Percentiles rank a stretch among this genome's conserved stretches.
Evolutionary conservation across 23 red algal genomes (phyloP).

Genomic region (Gracilariopsis chorda): DNA sequence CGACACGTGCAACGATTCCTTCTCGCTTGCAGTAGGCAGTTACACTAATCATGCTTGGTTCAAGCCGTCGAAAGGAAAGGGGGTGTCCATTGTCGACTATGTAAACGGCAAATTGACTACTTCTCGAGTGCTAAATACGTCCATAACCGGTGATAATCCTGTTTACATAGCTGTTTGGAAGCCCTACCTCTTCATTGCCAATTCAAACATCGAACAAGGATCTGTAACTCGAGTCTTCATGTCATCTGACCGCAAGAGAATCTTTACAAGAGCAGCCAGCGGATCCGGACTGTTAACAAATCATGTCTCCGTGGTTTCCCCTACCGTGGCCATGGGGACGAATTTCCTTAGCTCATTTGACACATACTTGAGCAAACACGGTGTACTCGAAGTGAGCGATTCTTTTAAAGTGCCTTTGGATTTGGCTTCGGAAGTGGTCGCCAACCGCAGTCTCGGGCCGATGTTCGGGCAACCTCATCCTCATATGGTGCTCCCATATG

Average conservation of each 20-base stretch:
- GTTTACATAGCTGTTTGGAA: constrained; percentile 19
- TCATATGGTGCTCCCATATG: constrained; percentile 50
- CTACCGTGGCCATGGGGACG: neutral
- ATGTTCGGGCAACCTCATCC: constrained; percentile 29
- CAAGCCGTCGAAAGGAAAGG: neutral
- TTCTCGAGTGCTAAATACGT: constrained; percentile 1
- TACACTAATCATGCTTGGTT: constrained; percentile 16
- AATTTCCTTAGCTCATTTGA: constrained; percentile 20
- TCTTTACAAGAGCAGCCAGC: neutral
- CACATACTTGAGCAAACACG: constrained; percentile 18
- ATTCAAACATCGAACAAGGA: neutral
- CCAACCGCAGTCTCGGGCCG: neutral
- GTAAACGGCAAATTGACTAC: neutral
- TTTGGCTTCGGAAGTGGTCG: constrained; percentile 10
- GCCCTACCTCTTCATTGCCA: constrained; percentile 14
- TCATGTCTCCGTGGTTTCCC: constrained; percentile 11
- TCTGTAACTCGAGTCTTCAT: constrained; percentile 2
- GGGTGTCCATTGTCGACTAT: constrained; percentile 1
- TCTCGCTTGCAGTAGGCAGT: constrained; percentile 1
- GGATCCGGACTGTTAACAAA: neutral
- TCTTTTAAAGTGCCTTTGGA: constrained; percentile 16
- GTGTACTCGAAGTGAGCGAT: neutral
- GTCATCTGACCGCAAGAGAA: neutral
- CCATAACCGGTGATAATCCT: constrained; percentile 41
- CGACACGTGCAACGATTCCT: neutral